Conservation (phyloP, 1,284 basidiomycete species). For the Boletus sp. region DNA sequence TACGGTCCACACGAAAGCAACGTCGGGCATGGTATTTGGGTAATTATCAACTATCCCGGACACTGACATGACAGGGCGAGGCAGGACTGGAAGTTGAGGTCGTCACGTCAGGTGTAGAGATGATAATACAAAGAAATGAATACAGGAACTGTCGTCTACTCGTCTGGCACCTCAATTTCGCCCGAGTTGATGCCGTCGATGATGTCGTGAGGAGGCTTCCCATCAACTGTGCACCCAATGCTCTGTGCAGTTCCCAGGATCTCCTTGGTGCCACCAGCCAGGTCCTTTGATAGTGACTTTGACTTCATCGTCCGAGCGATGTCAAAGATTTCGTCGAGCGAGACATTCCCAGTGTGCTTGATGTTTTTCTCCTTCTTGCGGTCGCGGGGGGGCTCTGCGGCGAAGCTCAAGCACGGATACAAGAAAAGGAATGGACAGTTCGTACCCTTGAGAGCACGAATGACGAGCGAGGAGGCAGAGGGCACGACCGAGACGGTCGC, state of each 20-base stretch:
- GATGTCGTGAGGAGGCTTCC: constrained; percentile 89
- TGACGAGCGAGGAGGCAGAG: constrained; percentile 96
- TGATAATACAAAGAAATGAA: constrained; percentile 19
- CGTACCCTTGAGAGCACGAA: constrained; percentile 94
- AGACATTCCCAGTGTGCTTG: constrained; percentile 94
- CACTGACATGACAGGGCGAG: too few species aligned
- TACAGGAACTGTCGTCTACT: constrained; percentile 54
- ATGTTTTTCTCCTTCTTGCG: constrained; percentile 99
- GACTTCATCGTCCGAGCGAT: constrained; percentile 95
- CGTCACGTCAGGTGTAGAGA: background rate
- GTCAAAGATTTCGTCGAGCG: constrained; percentile 93
- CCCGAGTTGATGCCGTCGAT: constrained; percentile 96
- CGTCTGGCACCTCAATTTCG: constrained; percentile 91
- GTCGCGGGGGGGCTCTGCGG: constrained; percentile 93
- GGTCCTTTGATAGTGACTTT: constrained; percentile 93
- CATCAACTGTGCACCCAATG: constrained; percentile 96
- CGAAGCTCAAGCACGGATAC: background rate
- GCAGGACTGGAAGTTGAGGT: background rate
- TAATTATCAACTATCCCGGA: too few species aligned
- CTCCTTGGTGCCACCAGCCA: constrained; percentile 91
- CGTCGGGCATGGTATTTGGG: background rate
- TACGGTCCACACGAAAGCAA: too few species aligned
- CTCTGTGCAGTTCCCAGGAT: constrained; percentile 92
- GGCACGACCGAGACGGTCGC: constrained; percentile 96
- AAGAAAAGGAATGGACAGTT: background rate